phyloP scores from a whole-genome alignment of 495 filamentous ascomycete species.

The Xylaria bambusicola region DNA sequence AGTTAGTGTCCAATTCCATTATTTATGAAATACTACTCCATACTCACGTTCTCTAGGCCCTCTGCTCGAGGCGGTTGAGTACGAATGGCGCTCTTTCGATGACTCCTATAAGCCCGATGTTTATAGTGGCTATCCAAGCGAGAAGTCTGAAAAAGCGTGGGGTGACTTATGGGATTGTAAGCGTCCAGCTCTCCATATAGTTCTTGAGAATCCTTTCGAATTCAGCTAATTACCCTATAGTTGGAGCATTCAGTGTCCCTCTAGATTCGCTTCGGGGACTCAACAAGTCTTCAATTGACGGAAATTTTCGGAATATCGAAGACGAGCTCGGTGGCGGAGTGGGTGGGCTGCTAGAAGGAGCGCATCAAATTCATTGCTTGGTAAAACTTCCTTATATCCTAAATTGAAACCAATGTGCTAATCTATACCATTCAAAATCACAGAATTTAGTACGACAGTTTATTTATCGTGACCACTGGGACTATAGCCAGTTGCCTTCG shows the following conservation, averaged over 20 bases:
- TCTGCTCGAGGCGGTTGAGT: neutral
- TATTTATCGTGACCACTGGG: neutral
- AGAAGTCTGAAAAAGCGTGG: neutral
- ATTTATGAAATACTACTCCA: neutral
- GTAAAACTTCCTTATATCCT: neutral
- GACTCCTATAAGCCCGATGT: neutral
- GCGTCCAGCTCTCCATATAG: neutral
- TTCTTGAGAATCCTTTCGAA: neutral
- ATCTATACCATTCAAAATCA: neutral
- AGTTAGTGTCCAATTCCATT: neutral
- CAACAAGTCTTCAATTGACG: neutral
- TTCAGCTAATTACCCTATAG: neutral
- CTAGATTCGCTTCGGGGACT: neutral
- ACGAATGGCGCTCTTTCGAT: neutral
- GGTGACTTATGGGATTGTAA: neutral
- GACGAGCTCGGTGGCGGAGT: neutral
- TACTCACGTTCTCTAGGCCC: neutral
- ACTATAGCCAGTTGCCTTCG: neutral
- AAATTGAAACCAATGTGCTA: neutral
- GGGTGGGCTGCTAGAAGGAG: neutral
- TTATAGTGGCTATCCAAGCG: neutral
- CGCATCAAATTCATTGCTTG: neutral
- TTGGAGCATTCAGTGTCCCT: neutral
- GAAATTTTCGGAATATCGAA: neutral
- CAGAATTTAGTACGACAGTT: neutral